phyloP scores from a whole-genome alignment of 345 rosid genomes.

The Populus deltoides region DNA sequence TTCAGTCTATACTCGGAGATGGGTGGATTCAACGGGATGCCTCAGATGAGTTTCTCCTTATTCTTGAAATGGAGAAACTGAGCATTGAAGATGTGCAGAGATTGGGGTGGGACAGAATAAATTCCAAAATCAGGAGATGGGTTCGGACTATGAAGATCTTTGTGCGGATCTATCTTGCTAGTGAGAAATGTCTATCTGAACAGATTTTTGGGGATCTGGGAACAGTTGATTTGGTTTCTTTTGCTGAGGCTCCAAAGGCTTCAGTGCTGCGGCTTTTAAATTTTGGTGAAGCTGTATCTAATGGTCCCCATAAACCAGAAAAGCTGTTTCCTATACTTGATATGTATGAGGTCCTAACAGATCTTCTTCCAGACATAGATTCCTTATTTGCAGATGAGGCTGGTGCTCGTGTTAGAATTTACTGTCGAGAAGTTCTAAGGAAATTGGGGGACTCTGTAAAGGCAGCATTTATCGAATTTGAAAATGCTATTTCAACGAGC shows the following conservation, averaged over 20 bases:
- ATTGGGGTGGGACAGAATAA: conserved; percentile 71
- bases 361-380: conserved; percentile 61
- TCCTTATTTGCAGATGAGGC: conserved; percentile 45
- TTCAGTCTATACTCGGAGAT: conserved; percentile 58
- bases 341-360: conserved; percentile 75
- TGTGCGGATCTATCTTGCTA: conserved; percentile 62
- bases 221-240: conserved; percentile 43
- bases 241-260: conserved; percentile 68
- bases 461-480: conserved; percentile 64
- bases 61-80: conserved; percentile 75
- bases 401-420: conserved; percentile 49
- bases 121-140: conserved; percentile 90
- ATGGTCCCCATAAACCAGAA: conserved; percentile 74
- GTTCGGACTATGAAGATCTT: conserved; percentile 59
- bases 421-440: conserved; percentile 55
- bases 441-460: conserved; percentile 63
- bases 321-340: conserved; percentile 66
- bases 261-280: conserved; percentile 71
- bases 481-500: conserved; percentile 62
- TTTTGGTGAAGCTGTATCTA: conserved; percentile 79
- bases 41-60: conserved; percentile 67
- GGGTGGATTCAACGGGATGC: conserved; percentile 61
- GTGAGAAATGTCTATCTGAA: conserved; percentile 65
- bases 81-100: conserved; percentile 79
- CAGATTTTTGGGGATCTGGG: conserved; percentile 60